These are phyloP conservation scores for Xylariaceae sp. DNA, from an alignment of 2,329 filamentous ascomycete genomes.

Conservation along the genomic window DNA sequence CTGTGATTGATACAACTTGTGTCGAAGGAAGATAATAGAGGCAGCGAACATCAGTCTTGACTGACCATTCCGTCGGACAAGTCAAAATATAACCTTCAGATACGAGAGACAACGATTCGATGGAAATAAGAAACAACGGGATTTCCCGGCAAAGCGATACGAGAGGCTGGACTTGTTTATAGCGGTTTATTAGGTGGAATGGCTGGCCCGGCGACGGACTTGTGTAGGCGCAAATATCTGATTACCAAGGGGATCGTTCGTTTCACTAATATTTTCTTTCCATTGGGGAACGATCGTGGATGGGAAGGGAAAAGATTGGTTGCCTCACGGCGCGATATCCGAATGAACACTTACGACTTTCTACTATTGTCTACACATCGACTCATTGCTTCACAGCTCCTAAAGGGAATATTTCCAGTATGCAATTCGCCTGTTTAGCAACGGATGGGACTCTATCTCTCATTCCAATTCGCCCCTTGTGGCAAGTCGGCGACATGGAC, in stretches of 20 bases:
- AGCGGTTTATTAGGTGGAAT: slow-evolving; percentile 7
- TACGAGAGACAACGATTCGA: not conserved
- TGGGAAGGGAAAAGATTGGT: slow-evolving; percentile 33
- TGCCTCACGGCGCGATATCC: slow-evolving; percentile 36
- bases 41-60: not conserved
- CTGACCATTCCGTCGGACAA: not conserved
- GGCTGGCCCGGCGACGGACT: slow-evolving; percentile 31
- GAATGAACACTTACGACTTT: slow-evolving; percentile 18
- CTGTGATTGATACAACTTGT: not conserved
- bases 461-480: too few relatives aligned
- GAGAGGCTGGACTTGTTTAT: slow-evolving; percentile 2
- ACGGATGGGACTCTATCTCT: too few relatives aligned
- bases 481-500: too few relatives aligned
- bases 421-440: not conserved
- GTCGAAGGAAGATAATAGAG: not conserved
- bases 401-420: not conserved
- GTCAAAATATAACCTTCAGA: slow-evolving; percentile 12
- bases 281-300: slow-evolving; percentile 13
- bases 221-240: slow-evolving; percentile 26
- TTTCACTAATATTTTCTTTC: slow-evolving; percentile 15
- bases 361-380: slow-evolving; percentile 7
- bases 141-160: not conserved
- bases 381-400: not conserved
- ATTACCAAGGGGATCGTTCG: slow-evolving; percentile 5
- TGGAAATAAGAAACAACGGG: not conserved